These are phyloP conservation scores for Coemansia sp. DNA, from an alignment of 192 early-diverging fungal species.

Conservation along the genomic window DNA sequence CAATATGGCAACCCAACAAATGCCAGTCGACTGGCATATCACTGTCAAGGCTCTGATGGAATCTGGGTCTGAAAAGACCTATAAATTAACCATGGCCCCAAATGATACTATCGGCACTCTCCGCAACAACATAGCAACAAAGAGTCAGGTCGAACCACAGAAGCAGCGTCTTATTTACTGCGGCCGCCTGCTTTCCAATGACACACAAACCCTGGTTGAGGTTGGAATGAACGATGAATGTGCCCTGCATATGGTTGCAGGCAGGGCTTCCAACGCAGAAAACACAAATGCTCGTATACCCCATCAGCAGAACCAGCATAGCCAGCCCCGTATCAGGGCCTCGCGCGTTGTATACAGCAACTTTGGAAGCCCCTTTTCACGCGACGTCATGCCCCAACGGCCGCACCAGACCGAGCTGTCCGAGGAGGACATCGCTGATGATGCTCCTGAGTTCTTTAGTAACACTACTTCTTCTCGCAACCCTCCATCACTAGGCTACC, in stretches of 20 bases:
- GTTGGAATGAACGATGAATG: conserved; percentile 37
- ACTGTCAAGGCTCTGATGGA: conserved; percentile 49
- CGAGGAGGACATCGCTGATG: background rate
- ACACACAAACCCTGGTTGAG: conserved; percentile 34
- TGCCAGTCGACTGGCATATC: conserved; percentile 34
- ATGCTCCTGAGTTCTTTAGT: background rate
- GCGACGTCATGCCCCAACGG: background rate
- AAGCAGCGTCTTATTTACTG: conserved; percentile 50
- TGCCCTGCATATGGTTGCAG: conserved; percentile 48
- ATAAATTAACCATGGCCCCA: conserved; percentile 17
- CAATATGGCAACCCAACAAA: conserved; percentile 8
- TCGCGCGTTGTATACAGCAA: background rate
- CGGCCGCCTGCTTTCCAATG: conserved; percentile 41
- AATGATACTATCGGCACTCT: conserved; percentile 40
- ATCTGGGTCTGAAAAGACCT: conserved; percentile 29
- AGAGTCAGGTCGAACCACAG: conserved; percentile 39
- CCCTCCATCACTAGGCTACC: background rate
- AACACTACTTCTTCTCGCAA: background rate
- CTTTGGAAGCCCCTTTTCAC: background rate
- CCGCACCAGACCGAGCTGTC: background rate
- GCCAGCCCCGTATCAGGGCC: background rate
- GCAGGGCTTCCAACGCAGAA: conserved; percentile 11
- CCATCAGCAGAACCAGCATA: conserved; percentile 9
- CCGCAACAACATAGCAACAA: conserved; percentile 28
- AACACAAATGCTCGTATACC: background rate